Conservation (phyloP, 1,139 yeast genomes). For the Yamadazyma songkhlaensis region DNA sequence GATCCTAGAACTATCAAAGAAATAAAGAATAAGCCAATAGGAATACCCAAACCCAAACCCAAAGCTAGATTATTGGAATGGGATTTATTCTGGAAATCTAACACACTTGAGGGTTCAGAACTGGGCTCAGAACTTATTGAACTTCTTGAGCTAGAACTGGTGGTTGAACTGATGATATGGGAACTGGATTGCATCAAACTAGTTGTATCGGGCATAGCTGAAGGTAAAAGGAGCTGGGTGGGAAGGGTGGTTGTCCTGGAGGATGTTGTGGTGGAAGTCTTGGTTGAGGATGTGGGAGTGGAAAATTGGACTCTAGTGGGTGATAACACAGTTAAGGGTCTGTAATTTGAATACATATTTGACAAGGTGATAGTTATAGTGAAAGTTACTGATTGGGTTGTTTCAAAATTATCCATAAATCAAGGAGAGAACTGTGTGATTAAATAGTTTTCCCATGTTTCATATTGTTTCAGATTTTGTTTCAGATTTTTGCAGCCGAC, state of each 20-base stretch:
- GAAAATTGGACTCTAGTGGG: slow-evolving; percentile 5
- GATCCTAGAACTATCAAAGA: slow-evolving; percentile 23
- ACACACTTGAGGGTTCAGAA: neutral
- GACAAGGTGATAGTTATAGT: slow-evolving; percentile 8
- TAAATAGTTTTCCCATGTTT: slow-evolving; percentile 5
- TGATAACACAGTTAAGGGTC: slow-evolving; percentile 2
- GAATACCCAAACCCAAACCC: slow-evolving; percentile 46
- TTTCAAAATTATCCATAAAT: slow-evolving; percentile 6
- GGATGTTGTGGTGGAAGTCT: slow-evolving; percentile 2
- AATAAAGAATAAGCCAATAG: slow-evolving; percentile 31
- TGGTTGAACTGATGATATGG: neutral
- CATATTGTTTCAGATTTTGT: slow-evolving; percentile 3
- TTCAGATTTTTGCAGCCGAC: slow-evolving; percentile 3
- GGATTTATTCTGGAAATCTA: neutral
- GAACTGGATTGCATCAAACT: too few species aligned
- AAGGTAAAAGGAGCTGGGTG: neutral
- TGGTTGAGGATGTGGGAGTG: slow-evolving; percentile 1
- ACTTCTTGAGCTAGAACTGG: neutral
- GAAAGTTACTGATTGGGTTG: slow-evolving; percentile 7
- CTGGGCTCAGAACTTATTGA: neutral
- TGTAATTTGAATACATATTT: slow-evolving; percentile 6
- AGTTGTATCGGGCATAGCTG: too few species aligned
- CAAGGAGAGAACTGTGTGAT: neutral
- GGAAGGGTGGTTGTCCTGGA: slow-evolving; percentile 4
- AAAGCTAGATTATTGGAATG: slow-evolving; percentile 19